Percentiles rank a stretch among this genome's conserved stretches.
Conservation (phyloP, 2,329 filamentous ascomycete species). For the Gyromitra esculenta region DNA sequence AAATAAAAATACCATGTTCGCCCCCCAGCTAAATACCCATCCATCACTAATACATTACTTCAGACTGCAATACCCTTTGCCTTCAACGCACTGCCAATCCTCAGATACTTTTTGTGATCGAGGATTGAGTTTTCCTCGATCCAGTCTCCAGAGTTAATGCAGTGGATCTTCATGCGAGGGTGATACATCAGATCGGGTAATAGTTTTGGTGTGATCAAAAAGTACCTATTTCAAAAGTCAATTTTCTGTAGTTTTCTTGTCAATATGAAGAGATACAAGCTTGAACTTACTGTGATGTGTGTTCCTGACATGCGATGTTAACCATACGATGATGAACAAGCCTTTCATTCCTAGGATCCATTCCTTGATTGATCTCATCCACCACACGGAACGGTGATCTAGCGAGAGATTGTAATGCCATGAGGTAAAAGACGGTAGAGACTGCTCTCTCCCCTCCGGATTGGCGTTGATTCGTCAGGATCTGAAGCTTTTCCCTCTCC, state of each 20-base stretch:
- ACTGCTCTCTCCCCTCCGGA: slow-evolving; percentile 96
- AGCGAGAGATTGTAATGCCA: slow-evolving; percentile 93
- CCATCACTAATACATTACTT: neutral
- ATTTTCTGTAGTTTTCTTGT: neutral
- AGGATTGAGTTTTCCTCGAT: slow-evolving; percentile 61
- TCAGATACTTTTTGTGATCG: slow-evolving; percentile 61
- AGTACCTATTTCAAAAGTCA: slow-evolving; percentile 69
- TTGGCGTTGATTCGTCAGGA: slow-evolving; percentile 90
- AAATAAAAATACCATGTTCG: slow-evolving; percentile 17
- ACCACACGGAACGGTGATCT: slow-evolving; percentile 97
- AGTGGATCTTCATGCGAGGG: slow-evolving; percentile 88
- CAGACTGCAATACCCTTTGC: slow-evolving; percentile 36
- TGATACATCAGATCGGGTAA: slow-evolving; percentile 87
- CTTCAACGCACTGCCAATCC: slow-evolving; percentile 35
- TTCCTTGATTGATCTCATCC: slow-evolving; percentile 99
- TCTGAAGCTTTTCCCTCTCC: slow-evolving; percentile 81
- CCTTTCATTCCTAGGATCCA: slow-evolving; percentile 98
- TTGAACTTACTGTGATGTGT: slow-evolving; percentile 68
- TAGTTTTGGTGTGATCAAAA: slow-evolving; percentile 96
- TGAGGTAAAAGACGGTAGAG: slow-evolving; percentile 98
- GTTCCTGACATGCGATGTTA: slow-evolving; percentile 89
- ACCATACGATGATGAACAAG: slow-evolving; percentile 99
- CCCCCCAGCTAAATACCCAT: neutral
- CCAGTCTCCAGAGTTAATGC: slow-evolving; percentile 86
- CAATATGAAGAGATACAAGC: neutral